Percentiles rank a stretch among this genome's conserved stretches.
These are phyloP conservation scores for Penicillium lividum DNA, from an alignment of 495 filamentous ascomycete species.

Conservation along the genomic window DNA sequence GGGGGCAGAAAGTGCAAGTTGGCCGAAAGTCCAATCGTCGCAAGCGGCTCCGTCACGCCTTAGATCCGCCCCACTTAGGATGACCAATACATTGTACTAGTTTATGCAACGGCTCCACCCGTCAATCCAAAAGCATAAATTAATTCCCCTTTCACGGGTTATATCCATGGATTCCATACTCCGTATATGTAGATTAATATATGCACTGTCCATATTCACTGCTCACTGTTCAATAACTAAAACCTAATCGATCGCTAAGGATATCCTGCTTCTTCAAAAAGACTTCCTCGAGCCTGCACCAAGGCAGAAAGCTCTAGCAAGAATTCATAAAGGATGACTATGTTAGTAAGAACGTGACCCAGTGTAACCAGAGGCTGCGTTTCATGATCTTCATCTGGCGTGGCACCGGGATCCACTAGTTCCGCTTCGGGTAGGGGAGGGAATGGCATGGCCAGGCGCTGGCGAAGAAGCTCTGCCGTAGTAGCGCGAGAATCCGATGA, in stretches of 20 bases:
- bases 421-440: slow-evolving; percentile 20
- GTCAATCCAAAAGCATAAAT: too few relatives aligned
- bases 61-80: slow-evolving; percentile 1
- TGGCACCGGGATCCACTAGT: slow-evolving; percentile 17
- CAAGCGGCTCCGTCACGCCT: slow-evolving; percentile 21
- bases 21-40: slow-evolving; percentile 24
- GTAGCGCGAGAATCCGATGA: slow-evolving; percentile 30
- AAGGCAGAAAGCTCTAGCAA: slow-evolving; percentile 84
- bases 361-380: slow-evolving; percentile 55
- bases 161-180: too few relatives aligned
- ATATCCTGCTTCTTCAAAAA: slow-evolving; percentile 83
- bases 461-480: slow-evolving; percentile 38
- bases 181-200: slow-evolving; percentile 6
- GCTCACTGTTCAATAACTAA: background rate
- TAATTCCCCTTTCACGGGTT: too few relatives aligned
- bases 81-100: too few relatives aligned
- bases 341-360: slow-evolving; percentile 80
- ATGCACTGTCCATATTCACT: background rate
- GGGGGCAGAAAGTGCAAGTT: background rate
- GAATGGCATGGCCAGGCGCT: slow-evolving; percentile 42
- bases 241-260: background rate
- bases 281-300: slow-evolving; percentile 77
- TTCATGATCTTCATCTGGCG: slow-evolving; percentile 33
- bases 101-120: too few relatives aligned
- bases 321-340: slow-evolving; percentile 68